Evolutionary conservation across 805 yeast species (phyloP), one percentile per base, ranked within the genome.

Genomic region (Monosporozyma unispora): DNA sequence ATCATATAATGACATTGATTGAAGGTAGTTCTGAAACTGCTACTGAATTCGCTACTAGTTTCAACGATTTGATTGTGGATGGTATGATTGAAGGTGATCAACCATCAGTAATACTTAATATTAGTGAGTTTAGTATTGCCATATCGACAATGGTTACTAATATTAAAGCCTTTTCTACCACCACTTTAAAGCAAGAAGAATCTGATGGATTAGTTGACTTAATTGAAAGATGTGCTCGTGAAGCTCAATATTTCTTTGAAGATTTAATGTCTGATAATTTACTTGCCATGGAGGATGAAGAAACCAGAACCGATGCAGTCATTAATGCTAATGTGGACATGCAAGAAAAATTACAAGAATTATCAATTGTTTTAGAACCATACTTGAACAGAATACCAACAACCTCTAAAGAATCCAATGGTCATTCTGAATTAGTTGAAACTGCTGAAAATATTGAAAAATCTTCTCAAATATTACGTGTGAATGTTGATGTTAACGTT

Each of bases 291-390:
- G 78, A 78, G 41, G 87, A 83, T 31, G 87, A 83, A 25, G 87
- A 81, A 48, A 52, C 39, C 14, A 80, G 81, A 61, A 79, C 86
- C 10, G 96, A 88, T 54, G 73, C 76, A 31, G 95, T 87, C 1
- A 86, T 87, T 56, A 79, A 80, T 54, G 81, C 85, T 52, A 87
- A 87, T 59, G 72, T 85, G 39, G 82, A 78, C 53, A 81, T 88
- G 49, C 96, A 87, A 66, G 80, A 82, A 54, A 66, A 76, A 29
- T 72, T 89, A 47, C 90, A 86, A 61, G 73, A 70, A 28, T 70
- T 78, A 45, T 75, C 81, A 14, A 91, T 87, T 52, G 69, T 72
- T 2, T 70, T 86, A 21, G 62, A 58, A 73, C 76, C 45, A 78
- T 81, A 48, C 62, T 29, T 50, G 12, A 41, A 44, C 22, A 40